Evolutionary conservation across 257 asterid species (phyloP), one percentile per base, ranked within the genome.

Genomic region (Plantago elongata): DNA sequence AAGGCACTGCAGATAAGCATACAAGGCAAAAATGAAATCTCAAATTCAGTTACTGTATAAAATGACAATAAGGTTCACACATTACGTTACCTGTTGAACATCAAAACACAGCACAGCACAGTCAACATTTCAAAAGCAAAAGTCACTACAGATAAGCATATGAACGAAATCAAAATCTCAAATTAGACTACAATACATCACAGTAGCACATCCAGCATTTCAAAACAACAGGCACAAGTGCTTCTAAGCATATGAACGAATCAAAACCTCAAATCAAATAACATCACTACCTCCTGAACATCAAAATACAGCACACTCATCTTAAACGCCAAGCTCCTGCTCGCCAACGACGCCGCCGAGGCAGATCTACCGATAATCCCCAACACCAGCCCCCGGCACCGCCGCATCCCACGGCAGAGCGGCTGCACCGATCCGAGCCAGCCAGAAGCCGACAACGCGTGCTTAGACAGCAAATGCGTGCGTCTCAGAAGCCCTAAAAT

Each of bases 391-490:
- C 90, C 90, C 0, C 90, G 72, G 56, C 90, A 83, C 49, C 90
- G 72, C 57, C 90, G 77, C 87, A 83, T 83, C 62, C 99, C 99
- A 14, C 99, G 93, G 74, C 99, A 93, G 42, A 89, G 90, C 54
- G 97, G 99, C 95, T 93, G 99, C 66, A 93, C 88, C 1, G 96
- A 85, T 54, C 99, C 99, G 40, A 93, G 89, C 99, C 99, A 93
- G 11, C 99, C 97, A 13, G 99, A 89, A 50, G 96, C 96, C 50
- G 99, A 89, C 47, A 85, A 79, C 2, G 95, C 80, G 65, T 85
- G 97, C 27, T 94, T 78, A 8, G 96, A 93, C 47, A 93, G 94
- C 74, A 93, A 79, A 73, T 93, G 99, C 63, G 99, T 93, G 18
- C 99, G 88, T 60, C 97, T 83, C 12, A 93, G 81, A 43, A 93